phyloP scores from a whole-genome alignment of 495 filamentous ascomycete genomes.

The Sporormia fimetaria region DNA sequence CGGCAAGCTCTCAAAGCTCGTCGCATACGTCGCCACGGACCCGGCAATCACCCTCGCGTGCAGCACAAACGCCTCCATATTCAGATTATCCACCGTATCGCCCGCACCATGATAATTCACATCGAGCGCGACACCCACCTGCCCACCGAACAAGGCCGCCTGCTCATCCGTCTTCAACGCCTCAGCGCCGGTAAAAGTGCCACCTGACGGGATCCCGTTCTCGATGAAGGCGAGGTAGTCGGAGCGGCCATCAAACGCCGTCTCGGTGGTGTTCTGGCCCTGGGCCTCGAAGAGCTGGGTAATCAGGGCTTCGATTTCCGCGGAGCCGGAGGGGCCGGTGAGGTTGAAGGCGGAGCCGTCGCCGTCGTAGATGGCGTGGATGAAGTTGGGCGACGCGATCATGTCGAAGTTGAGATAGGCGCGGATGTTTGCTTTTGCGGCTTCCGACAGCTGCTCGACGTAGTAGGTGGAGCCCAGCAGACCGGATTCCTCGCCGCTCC shows the following conservation, averaged over 20 bases:
- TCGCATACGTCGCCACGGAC: conserved; percentile 51
- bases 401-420: conserved; percentile 73
- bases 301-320: conserved; percentile 51
- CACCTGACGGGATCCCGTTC: conserved; percentile 51
- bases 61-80: conserved; percentile 46
- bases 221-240: conserved; percentile 62
- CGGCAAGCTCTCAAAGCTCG: conserved; percentile 41
- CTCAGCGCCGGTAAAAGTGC: conserved; percentile 61
- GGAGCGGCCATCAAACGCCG: conserved; percentile 51
- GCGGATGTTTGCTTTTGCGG: conserved; percentile 45
- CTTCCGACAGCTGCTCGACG: conserved; percentile 38
- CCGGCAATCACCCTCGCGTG: conserved; percentile 53
- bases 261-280: conserved; percentile 36
- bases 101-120: conserved; percentile 49
- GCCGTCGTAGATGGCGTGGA: conserved; percentile 59
- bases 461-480: conserved; percentile 54
- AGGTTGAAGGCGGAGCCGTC: conserved; percentile 52
- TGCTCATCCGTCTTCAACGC: conserved; percentile 50
- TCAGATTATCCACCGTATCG: conserved; percentile 50
- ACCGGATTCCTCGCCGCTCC: conserved; percentile 56
- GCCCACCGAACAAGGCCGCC: conserved; percentile 47
- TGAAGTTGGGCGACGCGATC: conserved; percentile 64
- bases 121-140: conserved; percentile 49
- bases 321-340: conserved; percentile 53
- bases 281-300: conserved; percentile 45